These are phyloP conservation scores for Meyerozyma athensensis DNA, from an alignment of 1,139 yeast species.

Conservation along the genomic window DNA sequence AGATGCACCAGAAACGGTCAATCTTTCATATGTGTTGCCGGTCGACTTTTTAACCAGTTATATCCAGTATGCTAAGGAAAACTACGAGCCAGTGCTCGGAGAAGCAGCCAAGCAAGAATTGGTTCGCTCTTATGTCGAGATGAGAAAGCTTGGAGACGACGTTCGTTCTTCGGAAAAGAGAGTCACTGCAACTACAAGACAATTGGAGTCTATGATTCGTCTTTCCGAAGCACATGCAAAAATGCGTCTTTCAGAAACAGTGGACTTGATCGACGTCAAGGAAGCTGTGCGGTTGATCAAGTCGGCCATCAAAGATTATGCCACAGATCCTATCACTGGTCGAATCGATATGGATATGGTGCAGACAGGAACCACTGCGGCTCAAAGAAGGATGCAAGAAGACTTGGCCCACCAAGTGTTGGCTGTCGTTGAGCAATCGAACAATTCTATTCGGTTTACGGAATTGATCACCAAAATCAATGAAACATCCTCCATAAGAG, in stretches of 20 bases:
- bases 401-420: constrained; percentile 64
- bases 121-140: constrained; percentile 85
- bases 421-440: constrained; percentile 39
- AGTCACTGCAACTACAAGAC: constrained; percentile 97
- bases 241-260: constrained; percentile 74
- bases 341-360: constrained; percentile 95
- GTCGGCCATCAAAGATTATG: constrained; percentile 94
- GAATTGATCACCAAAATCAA: constrained; percentile 61
- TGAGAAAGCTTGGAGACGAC: constrained; percentile 94
- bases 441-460: constrained; percentile 49
- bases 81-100: constrained; percentile 71
- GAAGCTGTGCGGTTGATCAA: constrained; percentile 92
- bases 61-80: constrained; percentile 88
- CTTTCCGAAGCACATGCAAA: constrained; percentile 95
- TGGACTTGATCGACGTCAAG: constrained; percentile 76
- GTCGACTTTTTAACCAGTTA: constrained; percentile 83
- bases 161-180: constrained; percentile 80
- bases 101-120: constrained; percentile 79
- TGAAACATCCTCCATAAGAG: constrained; percentile 62
- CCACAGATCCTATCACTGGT: constrained; percentile 96
- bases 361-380: constrained; percentile 91
- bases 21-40: constrained; percentile 65
- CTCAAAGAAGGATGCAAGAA: constrained; percentile 76
- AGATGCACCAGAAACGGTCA: constrained; percentile 73
- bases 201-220: constrained; percentile 92